Evolutionary conservation across 2,329 filamentous ascomycete species (phyloP), one percentile per base, ranked within the genome.

Genomic region (Aulographum hederae): DNA sequence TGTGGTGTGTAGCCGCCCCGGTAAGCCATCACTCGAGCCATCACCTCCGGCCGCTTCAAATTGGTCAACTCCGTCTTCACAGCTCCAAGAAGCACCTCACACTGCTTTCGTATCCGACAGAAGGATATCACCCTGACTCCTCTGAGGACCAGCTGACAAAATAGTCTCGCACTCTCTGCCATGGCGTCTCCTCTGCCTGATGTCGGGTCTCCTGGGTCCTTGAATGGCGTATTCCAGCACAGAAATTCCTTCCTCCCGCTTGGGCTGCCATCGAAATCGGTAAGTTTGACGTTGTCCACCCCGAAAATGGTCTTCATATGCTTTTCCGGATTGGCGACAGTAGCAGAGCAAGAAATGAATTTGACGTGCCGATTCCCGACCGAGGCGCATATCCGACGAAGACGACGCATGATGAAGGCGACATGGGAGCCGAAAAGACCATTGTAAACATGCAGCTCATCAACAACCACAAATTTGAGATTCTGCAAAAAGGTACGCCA

Each of bases 221-320:
- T 91, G 52, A 73, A 93, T 0, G 89, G 89, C 0, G 86, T 94
- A 44, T 98, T 95, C 89, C 89, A 98, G 52, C 85, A 95, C 5
- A 98, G 48, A 35, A 95, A 95, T 45, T 95, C 86, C 48, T 95
- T 95, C 15, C 82, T 67, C 0, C 86, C 82, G 4, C 82, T 82
- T 0, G 89, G 89, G 0, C 85, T 93, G 1, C 89, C 89, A 47
- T 98, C 89, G 45, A 79, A 85, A 46, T 94, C 84, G 1, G 86
- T 77, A 28, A 95, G 53, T 35, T 66, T 71, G 11, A 93, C 80
- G 39, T 85, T 63, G 0, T 84, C 69, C 5, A 93, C 67, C 1
- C 86, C 86, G 41, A 95, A 94, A n/a, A 98, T 78, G 0, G 81
- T 81, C 51, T 73, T 75, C 68, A 98, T 95, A 49, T 98, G 89